These are phyloP conservation scores for Myriosclerotinia duriaeana DNA, from an alignment of 2,329 filamentous ascomycete species.

Conservation along the genomic window DNA sequence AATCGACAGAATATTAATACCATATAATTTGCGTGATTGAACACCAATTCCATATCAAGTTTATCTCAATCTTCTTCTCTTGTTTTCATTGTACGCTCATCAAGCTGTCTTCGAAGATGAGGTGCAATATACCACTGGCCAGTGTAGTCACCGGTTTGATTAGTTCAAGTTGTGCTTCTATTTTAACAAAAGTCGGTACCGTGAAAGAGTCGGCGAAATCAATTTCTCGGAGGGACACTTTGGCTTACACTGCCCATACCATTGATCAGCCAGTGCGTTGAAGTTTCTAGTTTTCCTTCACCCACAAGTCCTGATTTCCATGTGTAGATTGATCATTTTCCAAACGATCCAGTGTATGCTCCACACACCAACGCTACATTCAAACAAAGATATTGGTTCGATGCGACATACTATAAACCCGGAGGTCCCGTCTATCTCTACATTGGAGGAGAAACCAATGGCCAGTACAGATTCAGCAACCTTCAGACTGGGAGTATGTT, in stretches of 20 bases:
- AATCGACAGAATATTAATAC: background rate
- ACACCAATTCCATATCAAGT: background rate
- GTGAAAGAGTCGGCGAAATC: slow-evolving; percentile 5
- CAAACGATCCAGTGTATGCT: slow-evolving; percentile 43
- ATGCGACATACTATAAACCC: slow-evolving; percentile 53
- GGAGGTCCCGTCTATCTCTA: slow-evolving; percentile 53
- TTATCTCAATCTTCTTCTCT: background rate
- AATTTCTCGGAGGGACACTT: slow-evolving; percentile 2
- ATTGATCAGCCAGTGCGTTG: slow-evolving; percentile 32
- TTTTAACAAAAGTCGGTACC: slow-evolving; percentile 17
- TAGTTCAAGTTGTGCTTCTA: slow-evolving; percentile 15
- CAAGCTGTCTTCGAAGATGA: slow-evolving; percentile 8
- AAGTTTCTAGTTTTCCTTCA: background rate
- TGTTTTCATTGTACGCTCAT: background rate
- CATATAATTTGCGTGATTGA: slow-evolving; percentile 8
- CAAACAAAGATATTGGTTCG: slow-evolving; percentile 55
- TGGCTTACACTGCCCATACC: slow-evolving; percentile 23
- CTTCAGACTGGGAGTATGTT: slow-evolving; percentile 43
- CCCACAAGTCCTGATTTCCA: slow-evolving; percentile 18
- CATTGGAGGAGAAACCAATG: slow-evolving; percentile 49
- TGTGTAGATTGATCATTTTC: slow-evolving; percentile 49
- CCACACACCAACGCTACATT: slow-evolving; percentile 51
- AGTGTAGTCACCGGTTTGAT: slow-evolving; percentile 20
- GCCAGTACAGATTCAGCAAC: slow-evolving; percentile 43
- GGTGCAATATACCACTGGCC: slow-evolving; percentile 17